Evolutionary conservation across 306 rosid genomes (phyloP), one percentile per base, ranked within the genome.

Genomic region (Cucurbita ficifolia): DNA sequence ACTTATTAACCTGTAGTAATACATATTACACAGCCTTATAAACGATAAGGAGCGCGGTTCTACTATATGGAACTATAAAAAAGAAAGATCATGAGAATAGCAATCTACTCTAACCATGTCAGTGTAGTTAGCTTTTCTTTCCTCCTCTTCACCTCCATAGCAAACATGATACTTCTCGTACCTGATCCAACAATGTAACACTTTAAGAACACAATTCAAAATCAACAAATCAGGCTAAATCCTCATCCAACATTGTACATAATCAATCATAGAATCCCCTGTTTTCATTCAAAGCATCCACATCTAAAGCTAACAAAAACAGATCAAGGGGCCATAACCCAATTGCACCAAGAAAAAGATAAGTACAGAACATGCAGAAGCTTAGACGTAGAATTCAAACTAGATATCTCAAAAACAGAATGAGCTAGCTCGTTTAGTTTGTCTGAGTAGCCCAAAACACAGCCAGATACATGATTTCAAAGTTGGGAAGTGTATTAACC

Each of bases 151-250:
- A 35, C 97, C 98, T 76, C 98, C 98, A 73, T 90, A 78, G 76
- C 39, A 85, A 74, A 76, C 96, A 79, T 94, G 98, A 72, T 94
- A 94, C 80, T 94, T 94, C 88, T 94, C 98, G 69, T 94, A 94
- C 92, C 98, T 94, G 85, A 76, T 70, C 61, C 82, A 85, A 73
- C 49, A 62, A 58, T 76, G 53, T 48, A 74, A 56, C 59, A 72
- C 39, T 52, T 54, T 51, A 0, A 55, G 22, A 49, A 50, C 39
- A 38, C 39, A 40, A 73, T 42, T 43, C 52, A 19, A 22, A 69
- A 13, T 24, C 38, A 21, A 21, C 38, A n/a, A 65, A 19, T 43
- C 52, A 42, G 53, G 38, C 18, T 18, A 21, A 67, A 45, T 1
- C n/a, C 48, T 48, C 2, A 17, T 19, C 33, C 11, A 22, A 6